Evolutionary conservation across 768 basidiomycete species (phyloP).

Genomic region (Chiua virens): DNA sequence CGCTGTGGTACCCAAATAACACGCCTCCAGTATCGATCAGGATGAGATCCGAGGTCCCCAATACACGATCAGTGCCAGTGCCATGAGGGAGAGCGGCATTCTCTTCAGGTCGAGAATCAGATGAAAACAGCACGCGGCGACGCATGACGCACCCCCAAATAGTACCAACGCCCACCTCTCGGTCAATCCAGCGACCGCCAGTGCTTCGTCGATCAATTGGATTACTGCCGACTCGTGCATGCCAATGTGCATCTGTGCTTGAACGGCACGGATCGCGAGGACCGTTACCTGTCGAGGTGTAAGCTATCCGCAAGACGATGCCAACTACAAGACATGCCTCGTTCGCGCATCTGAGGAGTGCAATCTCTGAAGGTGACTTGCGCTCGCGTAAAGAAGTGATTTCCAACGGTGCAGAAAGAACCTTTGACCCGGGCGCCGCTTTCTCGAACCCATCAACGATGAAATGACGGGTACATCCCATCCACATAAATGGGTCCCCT

Average conservation of each 20-base stretch:
- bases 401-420: slow-evolving; percentile 52
- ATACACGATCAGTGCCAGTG: slow-evolving; percentile 62
- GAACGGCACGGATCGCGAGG: slow-evolving; percentile 67
- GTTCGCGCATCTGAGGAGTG: slow-evolving; percentile 73
- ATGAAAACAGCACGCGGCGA: neutral
- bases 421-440: slow-evolving; percentile 38
- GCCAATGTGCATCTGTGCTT: slow-evolving; percentile 60
- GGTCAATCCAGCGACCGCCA: slow-evolving; percentile 57
- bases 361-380: slow-evolving; percentile 70
- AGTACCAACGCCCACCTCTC: slow-evolving; percentile 63
- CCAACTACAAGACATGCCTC: slow-evolving; percentile 48
- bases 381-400: slow-evolving; percentile 68
- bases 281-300: slow-evolving; percentile 64
- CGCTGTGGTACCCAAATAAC: slow-evolving; percentile 74
- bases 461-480: slow-evolving; percentile 57
- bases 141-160: slow-evolving; percentile 64
- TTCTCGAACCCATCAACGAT: slow-evolving; percentile 61
- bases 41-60: slow-evolving; percentile 60
- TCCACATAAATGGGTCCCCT: slow-evolving; percentile 56
- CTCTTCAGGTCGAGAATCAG: slow-evolving; percentile 42
- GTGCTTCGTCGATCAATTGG: slow-evolving; percentile 53
- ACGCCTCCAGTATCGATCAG: slow-evolving; percentile 74
- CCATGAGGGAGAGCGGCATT: slow-evolving; percentile 89
- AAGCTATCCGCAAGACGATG: neutral
- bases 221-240: slow-evolving; percentile 74